phyloP scores from a whole-genome alignment of 2,329 filamentous ascomycete species.

The Fusarium albosuccineum region DNA sequence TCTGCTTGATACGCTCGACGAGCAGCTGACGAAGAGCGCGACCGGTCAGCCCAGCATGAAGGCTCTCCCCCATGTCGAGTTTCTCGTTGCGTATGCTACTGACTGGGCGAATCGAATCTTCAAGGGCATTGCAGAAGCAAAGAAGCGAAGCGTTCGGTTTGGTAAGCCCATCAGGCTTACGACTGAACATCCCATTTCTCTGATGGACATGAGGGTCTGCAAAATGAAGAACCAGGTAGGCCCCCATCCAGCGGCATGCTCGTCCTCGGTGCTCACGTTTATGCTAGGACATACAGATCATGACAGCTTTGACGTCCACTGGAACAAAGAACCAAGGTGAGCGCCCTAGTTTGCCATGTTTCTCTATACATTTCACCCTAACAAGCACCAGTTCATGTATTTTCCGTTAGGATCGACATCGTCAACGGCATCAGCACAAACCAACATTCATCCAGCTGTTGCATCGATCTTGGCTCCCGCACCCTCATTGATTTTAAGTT shows the following conservation, averaged over 20 bases:
- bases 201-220: conserved; percentile 71
- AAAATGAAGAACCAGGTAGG: conserved; percentile 51
- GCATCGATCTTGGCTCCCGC: conserved; percentile 57
- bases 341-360: neutral
- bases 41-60: conserved; percentile 61
- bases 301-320: conserved; percentile 59
- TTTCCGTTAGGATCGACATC: conserved; percentile 65
- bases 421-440: conserved; percentile 70
- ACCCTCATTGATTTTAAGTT: conserved; percentile 76
- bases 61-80: conserved; percentile 71
- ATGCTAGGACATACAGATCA: conserved; percentile 53
- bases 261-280: conserved; percentile 25
- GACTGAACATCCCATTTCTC: conserved; percentile 60
- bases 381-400: conserved; percentile 65
- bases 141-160: conserved; percentile 77
- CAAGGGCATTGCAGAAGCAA: conserved; percentile 75
- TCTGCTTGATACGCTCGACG: conserved; percentile 63
- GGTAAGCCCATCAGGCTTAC: conserved; percentile 66
- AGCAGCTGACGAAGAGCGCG: conserved; percentile 63
- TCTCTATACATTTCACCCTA: neutral
- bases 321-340: conserved; percentile 54
- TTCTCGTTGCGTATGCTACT: conserved; percentile 71
- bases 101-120: conserved; percentile 73
- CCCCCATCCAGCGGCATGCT: neutral
- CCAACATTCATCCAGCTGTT: conserved; percentile 54